These are phyloP conservation scores for Paxillus ammoniavirescens DNA, from an alignment of 768 basidiomycete genomes.

Conservation along the genomic window DNA sequence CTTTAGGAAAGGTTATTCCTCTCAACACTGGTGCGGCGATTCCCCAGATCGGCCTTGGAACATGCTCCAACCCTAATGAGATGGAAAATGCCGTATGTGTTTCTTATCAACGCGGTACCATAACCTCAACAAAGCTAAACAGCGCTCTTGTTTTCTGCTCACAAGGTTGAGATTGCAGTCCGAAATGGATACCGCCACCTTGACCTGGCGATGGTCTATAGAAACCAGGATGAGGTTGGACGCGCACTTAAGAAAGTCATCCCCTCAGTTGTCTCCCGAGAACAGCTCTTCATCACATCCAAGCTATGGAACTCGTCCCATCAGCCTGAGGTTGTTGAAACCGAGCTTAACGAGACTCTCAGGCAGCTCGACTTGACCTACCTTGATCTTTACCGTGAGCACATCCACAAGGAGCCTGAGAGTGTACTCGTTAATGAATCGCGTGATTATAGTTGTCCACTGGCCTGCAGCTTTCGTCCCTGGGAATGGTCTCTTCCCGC, in stretches of 20 bases:
- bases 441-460: constrained; percentile 55
- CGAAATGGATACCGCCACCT: constrained; percentile 80
- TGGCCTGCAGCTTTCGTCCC: constrained; percentile 75
- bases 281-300: constrained; percentile 78
- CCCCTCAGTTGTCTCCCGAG: constrained; percentile 72
- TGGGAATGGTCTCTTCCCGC: constrained; percentile 55
- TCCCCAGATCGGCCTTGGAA: constrained; percentile 81
- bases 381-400: constrained; percentile 76
- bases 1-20: constrained; percentile 32
- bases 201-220: constrained; percentile 78
- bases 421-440: not conserved
- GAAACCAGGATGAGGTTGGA: constrained; percentile 78
- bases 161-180: constrained; percentile 68
- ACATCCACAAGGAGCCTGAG: not conserved
- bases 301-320: constrained; percentile 84
- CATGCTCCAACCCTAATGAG: constrained; percentile 73
- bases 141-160: not conserved
- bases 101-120: not conserved
- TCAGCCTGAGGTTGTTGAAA: constrained; percentile 63
- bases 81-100: constrained; percentile 67
- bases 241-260: constrained; percentile 75
- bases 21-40: constrained; percentile 52
- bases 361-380: constrained; percentile 70
- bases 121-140: not conserved
- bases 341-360: constrained; percentile 75